phyloP scores from a whole-genome alignment of 2,329 filamentous ascomycete genomes.

The Gaeumannomyces sp. region DNA sequence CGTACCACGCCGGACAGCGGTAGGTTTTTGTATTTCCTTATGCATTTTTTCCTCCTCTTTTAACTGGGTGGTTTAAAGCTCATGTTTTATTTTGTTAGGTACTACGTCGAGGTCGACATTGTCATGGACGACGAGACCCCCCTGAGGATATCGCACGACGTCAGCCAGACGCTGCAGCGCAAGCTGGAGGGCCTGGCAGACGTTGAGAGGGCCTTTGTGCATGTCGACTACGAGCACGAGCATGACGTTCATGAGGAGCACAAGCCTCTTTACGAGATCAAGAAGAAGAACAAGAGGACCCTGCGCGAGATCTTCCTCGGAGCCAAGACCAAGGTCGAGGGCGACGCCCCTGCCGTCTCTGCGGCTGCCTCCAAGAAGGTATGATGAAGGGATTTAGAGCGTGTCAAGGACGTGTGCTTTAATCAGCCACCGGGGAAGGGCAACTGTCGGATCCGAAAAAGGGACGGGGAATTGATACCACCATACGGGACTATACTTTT shows the following conservation, averaged over 20 bases:
- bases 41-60: too few species aligned
- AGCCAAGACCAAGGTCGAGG: slow-evolving; percentile 20
- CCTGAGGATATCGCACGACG: slow-evolving; percentile 52
- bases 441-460: not conserved
- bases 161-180: slow-evolving; percentile 52
- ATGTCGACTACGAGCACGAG: slow-evolving; percentile 37
- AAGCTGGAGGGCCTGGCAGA: slow-evolving; percentile 47
- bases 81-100: too few species aligned
- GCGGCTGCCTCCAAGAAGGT: not conserved
- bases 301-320: slow-evolving; percentile 30
- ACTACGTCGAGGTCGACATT: slow-evolving; percentile 58
- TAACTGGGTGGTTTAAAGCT: too few species aligned
- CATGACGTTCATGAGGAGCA: slow-evolving; percentile 36
- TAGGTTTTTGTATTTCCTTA: too few species aligned
- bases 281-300: slow-evolving; percentile 22
- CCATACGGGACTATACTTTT: not conserved
- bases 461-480: not conserved
- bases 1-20: slow-evolving; percentile 55
- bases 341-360: not conserved
- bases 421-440: too few species aligned
- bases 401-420: not conserved
- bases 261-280: slow-evolving; percentile 33
- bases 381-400: not conserved
- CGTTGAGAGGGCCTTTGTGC: slow-evolving; percentile 40
- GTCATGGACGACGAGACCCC: slow-evolving; percentile 51